Evolutionary conservation across 352 stramenopile species (phyloP).

Genomic region (Thalassiosira hispida): DNA sequence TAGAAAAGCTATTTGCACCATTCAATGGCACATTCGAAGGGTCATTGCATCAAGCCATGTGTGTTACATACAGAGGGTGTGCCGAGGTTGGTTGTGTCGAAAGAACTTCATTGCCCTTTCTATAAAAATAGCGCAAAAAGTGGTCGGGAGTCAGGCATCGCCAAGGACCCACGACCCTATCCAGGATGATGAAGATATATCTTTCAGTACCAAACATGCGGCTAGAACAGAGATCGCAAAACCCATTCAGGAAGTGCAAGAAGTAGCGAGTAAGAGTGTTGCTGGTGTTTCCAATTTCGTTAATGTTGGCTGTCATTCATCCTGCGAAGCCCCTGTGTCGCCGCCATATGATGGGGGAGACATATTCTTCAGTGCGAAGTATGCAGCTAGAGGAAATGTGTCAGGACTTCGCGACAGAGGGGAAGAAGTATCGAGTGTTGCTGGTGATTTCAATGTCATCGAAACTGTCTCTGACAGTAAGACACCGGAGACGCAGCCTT

Average conservation of each 20-base stretch:
- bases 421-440: not conserved
- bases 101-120: slow-evolving; percentile 11
- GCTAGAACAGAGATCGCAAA: not conserved
- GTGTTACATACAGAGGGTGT: slow-evolving; percentile 14
- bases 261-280: too few relatives aligned
- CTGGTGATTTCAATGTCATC: not conserved
- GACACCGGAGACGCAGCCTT: too few relatives aligned
- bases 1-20: slow-evolving; percentile 11
- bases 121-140: not conserved
- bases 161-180: not conserved
- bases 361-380: not conserved
- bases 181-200: slow-evolving; percentile 17
- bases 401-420: not conserved
- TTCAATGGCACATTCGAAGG: slow-evolving; percentile 16
- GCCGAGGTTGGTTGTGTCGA: slow-evolving; percentile 33
- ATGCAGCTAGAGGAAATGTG: too few relatives aligned
- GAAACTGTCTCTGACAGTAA: not conserved
- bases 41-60: slow-evolving; percentile 15
- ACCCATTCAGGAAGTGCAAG: not conserved
- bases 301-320: too few relatives aligned
- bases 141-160: not conserved
- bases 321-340: too few relatives aligned
- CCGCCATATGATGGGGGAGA: too few relatives aligned
- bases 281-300: too few relatives aligned
- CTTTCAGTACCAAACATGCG: not conserved